These are phyloP conservation scores for Calonectria pteridis DNA, from an alignment of 2,329 filamentous ascomycete genomes.

Conservation along the genomic window DNA sequence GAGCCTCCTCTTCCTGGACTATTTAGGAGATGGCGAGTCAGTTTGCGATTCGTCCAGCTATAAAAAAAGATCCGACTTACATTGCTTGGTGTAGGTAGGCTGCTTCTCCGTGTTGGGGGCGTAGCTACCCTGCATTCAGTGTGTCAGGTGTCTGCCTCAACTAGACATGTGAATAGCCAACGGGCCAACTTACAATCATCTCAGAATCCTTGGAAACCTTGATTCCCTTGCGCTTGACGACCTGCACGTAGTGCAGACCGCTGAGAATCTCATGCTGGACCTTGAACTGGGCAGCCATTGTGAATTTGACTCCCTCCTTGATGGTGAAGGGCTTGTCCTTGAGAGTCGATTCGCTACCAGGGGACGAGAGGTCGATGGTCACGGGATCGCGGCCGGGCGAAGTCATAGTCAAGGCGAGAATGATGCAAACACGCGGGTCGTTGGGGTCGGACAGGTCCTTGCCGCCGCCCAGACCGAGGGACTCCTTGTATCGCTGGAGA, in stretches of 20 bases:
- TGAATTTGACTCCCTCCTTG: constrained; percentile 94
- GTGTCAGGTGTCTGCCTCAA: constrained; percentile 40
- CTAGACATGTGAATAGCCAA: no score
- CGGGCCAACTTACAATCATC: constrained; percentile 84
- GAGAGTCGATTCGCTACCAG: constrained; percentile 80
- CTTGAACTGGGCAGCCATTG: constrained; percentile 94
- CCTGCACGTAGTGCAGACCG: constrained; percentile 95
- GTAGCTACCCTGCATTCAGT: constrained; percentile 79
- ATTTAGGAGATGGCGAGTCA: constrained; percentile 12
- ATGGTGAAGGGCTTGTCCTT: constrained; percentile 97
- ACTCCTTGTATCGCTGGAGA: constrained; percentile 97
- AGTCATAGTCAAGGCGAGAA: constrained; percentile 90
- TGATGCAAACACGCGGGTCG: constrained; percentile 92
- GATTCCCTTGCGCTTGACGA: constrained; percentile 90
- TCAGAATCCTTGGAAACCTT: constrained; percentile 93
- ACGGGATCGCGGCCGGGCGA: constrained; percentile 86
- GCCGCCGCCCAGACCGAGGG: constrained; percentile 85
- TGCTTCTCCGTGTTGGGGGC: constrained; percentile 92
- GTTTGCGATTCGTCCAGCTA: not conserved
- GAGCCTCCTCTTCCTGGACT: constrained; percentile 94
- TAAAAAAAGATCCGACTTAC: constrained; percentile 66
- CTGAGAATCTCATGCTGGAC: constrained; percentile 97
- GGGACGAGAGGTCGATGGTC: constrained; percentile 84
- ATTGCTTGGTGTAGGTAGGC: constrained; percentile 89
- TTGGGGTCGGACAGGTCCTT: constrained; percentile 79